Evolutionary conservation across 495 filamentous ascomycete species (phyloP), one percentile per base, ranked within the genome.

Genomic region (Parmelia sp.): DNA sequence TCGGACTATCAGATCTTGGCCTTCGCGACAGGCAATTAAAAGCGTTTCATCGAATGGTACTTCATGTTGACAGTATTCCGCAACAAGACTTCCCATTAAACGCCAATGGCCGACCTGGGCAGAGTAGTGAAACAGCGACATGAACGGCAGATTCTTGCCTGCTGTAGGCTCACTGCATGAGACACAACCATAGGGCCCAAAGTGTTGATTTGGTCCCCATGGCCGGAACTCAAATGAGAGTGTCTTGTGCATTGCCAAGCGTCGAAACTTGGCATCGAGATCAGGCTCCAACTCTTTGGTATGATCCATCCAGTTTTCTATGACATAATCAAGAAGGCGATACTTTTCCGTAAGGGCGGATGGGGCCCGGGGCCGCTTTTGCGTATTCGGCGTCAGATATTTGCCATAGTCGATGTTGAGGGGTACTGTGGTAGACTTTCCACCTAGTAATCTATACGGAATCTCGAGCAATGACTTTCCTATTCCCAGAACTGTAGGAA

Each of bases 271-370:
- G 0, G 21, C 33, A 19, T 12, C 11, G 23, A 21, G 4, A 4
- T 19, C 5, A 10, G 6, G 27, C 6, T 29, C 47, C 36, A 62
- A 36, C 36, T 27, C 29, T 62, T 56, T n/a, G 3, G 60, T 62
- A 17, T 62, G 60, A 11, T 55, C 49, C 27, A 53, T 51, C 60
- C 60, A 62, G 36, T 31, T 27, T 25, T 25, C 49, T 2, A 56
- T 25, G 17, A 39, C 31, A 23, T 62, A 62, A 4, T 62, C 47
- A 2, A 62, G 60, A 27, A 62, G 51, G 5, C 45, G 60, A 62
- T 62, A 62, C 19, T 62, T 62, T 17, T 40, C n/a, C 27, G 12
- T 29, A 0, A 62, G 35, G 19, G 12, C 21, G 0, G 47, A 39
- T 11, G 44, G 11, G 19, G 49, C 19, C 8, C 19, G 60, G 3